Conservation (phyloP, 257 asterid species). For the Salvia miltiorrhiza region DNA sequence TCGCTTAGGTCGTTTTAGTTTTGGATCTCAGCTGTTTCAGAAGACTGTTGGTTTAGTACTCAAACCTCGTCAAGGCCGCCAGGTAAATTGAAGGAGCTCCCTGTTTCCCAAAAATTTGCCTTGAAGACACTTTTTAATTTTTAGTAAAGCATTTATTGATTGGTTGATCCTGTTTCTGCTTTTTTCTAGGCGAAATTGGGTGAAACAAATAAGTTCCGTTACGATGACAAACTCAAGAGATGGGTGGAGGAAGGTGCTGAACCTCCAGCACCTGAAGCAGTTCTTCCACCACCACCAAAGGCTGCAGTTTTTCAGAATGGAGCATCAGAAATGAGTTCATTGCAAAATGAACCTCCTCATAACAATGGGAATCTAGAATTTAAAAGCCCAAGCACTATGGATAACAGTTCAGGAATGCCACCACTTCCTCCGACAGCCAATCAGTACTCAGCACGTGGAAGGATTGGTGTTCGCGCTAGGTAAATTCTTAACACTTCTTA, state of each 20-base stretch:
- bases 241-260: slow-evolving; percentile 98
- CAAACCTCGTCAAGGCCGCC: slow-evolving; percentile 55
- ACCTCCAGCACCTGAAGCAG: slow-evolving; percentile 64
- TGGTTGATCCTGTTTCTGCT: slow-evolving; percentile 8
- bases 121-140: background rate
- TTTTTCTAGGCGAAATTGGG: slow-evolving; percentile 86
- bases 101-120: background rate
- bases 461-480: slow-evolving; percentile 87
- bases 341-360: slow-evolving; percentile 50
- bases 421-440: slow-evolving; percentile 95
- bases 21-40: slow-evolving; percentile 56
- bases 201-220: slow-evolving; percentile 77
- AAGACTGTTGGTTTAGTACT: slow-evolving; percentile 61
- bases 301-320: slow-evolving; percentile 81
- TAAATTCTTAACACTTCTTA: slow-evolving; percentile 26
- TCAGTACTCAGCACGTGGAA: slow-evolving; percentile 83
- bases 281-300: slow-evolving; percentile 80
- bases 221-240: slow-evolving; percentile 83
- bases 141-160: background rate
- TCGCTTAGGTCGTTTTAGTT: slow-evolving; percentile 65
- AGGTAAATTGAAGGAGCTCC: slow-evolving; percentile 27
- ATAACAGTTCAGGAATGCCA: slow-evolving; percentile 76
- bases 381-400: slow-evolving; percentile 49
- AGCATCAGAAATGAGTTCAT: slow-evolving; percentile 53
- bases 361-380: slow-evolving; percentile 55